These are phyloP conservation scores for Agaricus subrufescens DNA, from an alignment of 768 basidiomycete genomes.

Conservation along the genomic window DNA sequence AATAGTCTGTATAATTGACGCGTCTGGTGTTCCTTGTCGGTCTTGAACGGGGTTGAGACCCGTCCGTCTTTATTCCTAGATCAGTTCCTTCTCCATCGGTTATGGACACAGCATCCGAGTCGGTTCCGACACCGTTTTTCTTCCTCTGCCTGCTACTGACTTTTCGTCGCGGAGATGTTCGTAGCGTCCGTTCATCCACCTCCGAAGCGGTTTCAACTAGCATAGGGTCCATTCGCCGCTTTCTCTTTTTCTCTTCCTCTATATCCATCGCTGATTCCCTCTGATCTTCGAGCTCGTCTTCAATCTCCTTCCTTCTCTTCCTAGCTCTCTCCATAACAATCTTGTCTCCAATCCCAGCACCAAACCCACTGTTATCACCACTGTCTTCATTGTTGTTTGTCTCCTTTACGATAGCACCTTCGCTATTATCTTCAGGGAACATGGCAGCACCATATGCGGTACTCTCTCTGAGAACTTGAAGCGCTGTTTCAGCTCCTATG, in stretches of 20 bases:
- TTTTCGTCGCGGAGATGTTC: not conserved
- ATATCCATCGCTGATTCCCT: not conserved
- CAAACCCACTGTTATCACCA: slow-evolving; percentile 17
- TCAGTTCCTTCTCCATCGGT: not conserved
- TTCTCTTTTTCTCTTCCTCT: slow-evolving; percentile 9
- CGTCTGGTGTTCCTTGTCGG: not conserved
- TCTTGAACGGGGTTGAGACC: not conserved
- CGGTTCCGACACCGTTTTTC: not conserved
- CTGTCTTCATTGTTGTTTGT: not conserved
- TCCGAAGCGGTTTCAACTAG: not conserved
- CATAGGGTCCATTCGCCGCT: not conserved
- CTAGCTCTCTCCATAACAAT: slow-evolving; percentile 52
- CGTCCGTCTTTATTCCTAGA: not conserved
- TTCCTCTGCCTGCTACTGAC: not conserved
- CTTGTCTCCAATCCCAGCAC: slow-evolving; percentile 40
- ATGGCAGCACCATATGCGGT: slow-evolving; percentile 80
- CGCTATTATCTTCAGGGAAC: slow-evolving; percentile 65
- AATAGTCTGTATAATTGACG: not conserved
- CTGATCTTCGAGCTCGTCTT: slow-evolving; percentile 22
- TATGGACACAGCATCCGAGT: not conserved
- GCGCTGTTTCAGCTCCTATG: slow-evolving; percentile 36
- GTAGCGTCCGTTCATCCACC: not conserved
- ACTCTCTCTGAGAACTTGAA: slow-evolving; percentile 66
- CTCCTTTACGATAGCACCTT: slow-evolving; percentile 22
- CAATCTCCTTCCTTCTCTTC: slow-evolving; percentile 46